A percentile compares a stretch with the other conserved stretches of the same genome.
Conservation (phyloP, 2,329 filamentous ascomycete genomes). For the Fusarium abutilonis region DNA sequence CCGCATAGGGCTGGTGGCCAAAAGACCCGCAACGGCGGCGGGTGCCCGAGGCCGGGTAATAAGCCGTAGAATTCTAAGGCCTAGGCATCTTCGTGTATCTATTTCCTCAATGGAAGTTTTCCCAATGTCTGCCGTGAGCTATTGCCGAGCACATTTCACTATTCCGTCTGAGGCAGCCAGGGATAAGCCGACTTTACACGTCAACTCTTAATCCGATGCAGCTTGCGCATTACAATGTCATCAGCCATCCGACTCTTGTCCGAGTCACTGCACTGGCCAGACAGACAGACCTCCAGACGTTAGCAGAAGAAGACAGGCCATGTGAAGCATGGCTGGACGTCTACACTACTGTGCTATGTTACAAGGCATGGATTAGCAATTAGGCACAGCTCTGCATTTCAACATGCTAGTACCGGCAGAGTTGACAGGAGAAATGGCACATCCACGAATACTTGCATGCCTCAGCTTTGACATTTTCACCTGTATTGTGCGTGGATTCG, state of each 20-base stretch:
- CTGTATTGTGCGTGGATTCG: slow-evolving; percentile 1
- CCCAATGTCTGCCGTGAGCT: background rate
- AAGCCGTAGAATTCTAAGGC: slow-evolving; percentile 16
- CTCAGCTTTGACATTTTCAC: slow-evolving; percentile 10
- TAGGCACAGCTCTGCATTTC: too few relatives aligned
- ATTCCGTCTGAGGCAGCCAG: background rate
- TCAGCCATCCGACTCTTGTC: slow-evolving; percentile 6
- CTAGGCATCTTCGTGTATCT: slow-evolving; percentile 7
- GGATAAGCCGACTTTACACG: background rate
- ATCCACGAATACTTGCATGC: slow-evolving; percentile 21
- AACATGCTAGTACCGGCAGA: background rate
- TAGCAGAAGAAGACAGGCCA: background rate
- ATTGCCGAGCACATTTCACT: background rate
- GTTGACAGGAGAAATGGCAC: background rate
- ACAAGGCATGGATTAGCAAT: background rate
- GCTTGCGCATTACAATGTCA: background rate
- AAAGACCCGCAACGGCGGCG: slow-evolving; percentile 28
- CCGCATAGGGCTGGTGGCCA: slow-evolving; percentile 32
- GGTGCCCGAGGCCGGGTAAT: slow-evolving; percentile 30
- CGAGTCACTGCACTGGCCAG: background rate
- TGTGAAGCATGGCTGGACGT: background rate
- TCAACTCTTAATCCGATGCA: slow-evolving; percentile 3
- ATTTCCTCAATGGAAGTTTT: background rate
- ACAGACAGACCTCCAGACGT: background rate
- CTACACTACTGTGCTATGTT: slow-evolving; percentile 29